Conservation (phyloP, 179 eudicot genomes). For the Camellia oleifera region DNA sequence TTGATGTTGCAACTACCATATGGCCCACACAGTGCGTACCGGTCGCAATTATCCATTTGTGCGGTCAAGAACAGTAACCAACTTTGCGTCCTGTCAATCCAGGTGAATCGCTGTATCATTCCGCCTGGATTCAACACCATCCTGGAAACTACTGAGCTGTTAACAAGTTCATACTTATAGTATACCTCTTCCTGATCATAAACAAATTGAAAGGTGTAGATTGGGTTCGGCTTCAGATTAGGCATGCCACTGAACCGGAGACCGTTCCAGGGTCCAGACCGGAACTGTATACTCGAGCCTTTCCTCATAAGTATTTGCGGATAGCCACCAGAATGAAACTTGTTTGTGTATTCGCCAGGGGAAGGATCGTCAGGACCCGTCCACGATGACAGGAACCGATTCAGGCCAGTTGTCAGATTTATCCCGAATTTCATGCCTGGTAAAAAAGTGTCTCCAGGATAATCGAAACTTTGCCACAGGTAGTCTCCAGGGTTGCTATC, state of each 20-base stretch:
- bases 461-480: slow-evolving; percentile 21
- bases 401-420: slow-evolving; percentile 4
- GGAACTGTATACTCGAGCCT: background rate
- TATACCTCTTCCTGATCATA: background rate
- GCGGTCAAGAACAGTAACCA: slow-evolving; percentile 7
- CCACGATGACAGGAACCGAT: slow-evolving; percentile 10
- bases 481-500: background rate
- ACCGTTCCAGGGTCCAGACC: slow-evolving; percentile 19
- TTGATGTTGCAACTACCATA: slow-evolving; percentile 21
- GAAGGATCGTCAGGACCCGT: slow-evolving; percentile 10
- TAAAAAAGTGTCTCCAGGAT: slow-evolving; percentile 2
- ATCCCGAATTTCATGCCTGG: slow-evolving; percentile 19
- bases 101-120: background rate
- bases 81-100: slow-evolving; percentile 9
- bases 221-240: background rate
- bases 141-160: slow-evolving; percentile 12
- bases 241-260: slow-evolving; percentile 14
- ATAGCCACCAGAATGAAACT: background rate
- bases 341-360: background rate
- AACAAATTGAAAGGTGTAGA: background rate
- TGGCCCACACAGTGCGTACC: slow-evolving; percentile 18
- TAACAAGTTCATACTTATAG: background rate
- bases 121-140: slow-evolving; percentile 16
- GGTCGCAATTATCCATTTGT: slow-evolving; percentile 20
- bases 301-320: background rate